Base-by-base conservation (phyloP, 495 filamentous ascomycete genomes). In the Tetracladium setigerum region DNA sequence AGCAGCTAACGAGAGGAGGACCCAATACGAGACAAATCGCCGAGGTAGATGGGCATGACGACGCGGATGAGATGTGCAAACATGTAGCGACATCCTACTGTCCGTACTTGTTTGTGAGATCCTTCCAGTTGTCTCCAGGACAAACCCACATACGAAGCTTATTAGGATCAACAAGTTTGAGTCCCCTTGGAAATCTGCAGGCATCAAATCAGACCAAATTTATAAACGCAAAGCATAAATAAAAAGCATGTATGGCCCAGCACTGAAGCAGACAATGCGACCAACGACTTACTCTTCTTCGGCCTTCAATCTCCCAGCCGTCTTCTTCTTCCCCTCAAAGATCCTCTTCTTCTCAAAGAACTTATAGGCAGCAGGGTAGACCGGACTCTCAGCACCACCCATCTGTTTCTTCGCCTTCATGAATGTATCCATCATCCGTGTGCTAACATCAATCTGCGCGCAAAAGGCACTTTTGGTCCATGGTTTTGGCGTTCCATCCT, bases 311-410 rank as follows among this genome's bases (percentile, higher is more conserved):
- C 78, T 57, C 31, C 69, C 63, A 41, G 69, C 66, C 7, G 55
- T 67, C 68, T 79, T 82, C 22, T 67, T 61, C 65, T 77, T 79
- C 12, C 67, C 67, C 56, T 77, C 64, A 36, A 66, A 66, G 19
- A 81, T 60, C 40, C 77, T 63, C 47, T 76, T 46, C 66, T 82
- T 82, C 63, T 82, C 78, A 45, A 81, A 81, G 63, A 63, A 76
- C 22, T 67, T 63, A 56, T 80, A 80, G 1, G 65, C 70, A 9
- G 64, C 67, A 38, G 77, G 77, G 54, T 67, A 79, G 5, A 73
- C 62, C 0, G 40, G 41, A 22, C 47, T 64, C 30, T 60, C 70
- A 8, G 65, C 67, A 1, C 77, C 74, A 2, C 44, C 55, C 39
- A 57, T 49, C 0, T 69, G 48, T 4, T 75, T 69, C 47, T 72